Evolutionary conservation across 345 rosid genomes (phyloP), one percentile per base, ranked within the genome.

Genomic region (Hibiscus mutabilis): DNA sequence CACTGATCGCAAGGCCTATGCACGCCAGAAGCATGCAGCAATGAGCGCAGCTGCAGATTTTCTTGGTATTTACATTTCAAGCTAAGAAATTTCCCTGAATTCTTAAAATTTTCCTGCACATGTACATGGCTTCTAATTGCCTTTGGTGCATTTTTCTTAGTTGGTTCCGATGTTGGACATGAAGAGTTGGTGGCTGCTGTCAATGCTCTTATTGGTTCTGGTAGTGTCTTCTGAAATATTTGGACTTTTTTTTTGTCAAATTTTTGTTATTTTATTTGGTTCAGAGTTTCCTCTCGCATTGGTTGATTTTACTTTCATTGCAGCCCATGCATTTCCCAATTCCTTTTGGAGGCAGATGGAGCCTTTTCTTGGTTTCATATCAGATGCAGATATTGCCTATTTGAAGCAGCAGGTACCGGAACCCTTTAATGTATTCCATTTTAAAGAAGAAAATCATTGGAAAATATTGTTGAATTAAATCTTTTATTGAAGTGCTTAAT

Each of bases 271-370:
- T 73, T 51, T 49, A 18, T 33, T 70, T 37, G 25, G 49, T 65
- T 61, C 44, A 13, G 46, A 31, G 18, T 8, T 71, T 60, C 46
- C 7, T 33, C 64, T 74, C 53, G 64, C 70, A 73, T 71, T 76
- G 74, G 75, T 77, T 70, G 49, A 77, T 81, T 75, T 88, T 52
- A 66, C 82, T 74, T 60, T 66, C 73, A 25, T 75, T 85, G 82
- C 88, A 92, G 98, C 79, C 73, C 85, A 76, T 74, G 80, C 80
- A 49, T 80, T 77, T 73, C 76, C 84, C 33, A 81, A 76, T 66
- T 74, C 86, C 64, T 89, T 90, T 75, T 95, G 97, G 98, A 87
- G 82, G 87, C 89, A 86, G 74, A 88, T 90, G 89, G 99, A 95
- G 79, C 84, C 80, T 13, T 80, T 80, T 75, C 90, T 92, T 78